phyloP scores from a whole-genome alignment of 768 basidiomycete species.

The Baorangia bicolor region DNA sequence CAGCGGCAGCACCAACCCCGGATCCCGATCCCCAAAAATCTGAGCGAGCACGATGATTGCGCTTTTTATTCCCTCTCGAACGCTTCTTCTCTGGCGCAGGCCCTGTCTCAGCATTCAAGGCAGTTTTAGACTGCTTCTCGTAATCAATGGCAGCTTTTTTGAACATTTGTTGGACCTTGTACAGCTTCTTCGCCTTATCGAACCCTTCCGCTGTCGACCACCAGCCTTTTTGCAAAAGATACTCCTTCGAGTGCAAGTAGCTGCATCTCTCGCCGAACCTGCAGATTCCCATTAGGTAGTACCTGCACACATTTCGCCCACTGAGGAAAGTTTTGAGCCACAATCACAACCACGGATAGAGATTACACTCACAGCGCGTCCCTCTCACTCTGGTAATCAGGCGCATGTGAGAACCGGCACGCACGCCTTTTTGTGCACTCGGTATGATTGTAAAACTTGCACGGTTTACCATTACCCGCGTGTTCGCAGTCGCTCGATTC shows the following conservation, averaged over 20 bases:
- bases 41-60: not conserved
- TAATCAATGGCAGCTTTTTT: not conserved
- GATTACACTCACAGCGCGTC: constrained; percentile 46
- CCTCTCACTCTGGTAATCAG: constrained; percentile 51
- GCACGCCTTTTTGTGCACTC: constrained; percentile 41
- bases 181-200: not conserved
- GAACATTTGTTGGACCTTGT: not conserved
- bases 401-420: constrained; percentile 51
- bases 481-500: constrained; percentile 54
- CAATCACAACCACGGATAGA: not conserved
- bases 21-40: not conserved
- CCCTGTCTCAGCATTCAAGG: not conserved
- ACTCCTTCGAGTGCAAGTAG: constrained; percentile 46
- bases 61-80: not conserved
- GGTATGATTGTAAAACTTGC: constrained; percentile 53
- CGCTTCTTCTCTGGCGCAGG: not conserved
- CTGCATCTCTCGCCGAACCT: constrained; percentile 39
- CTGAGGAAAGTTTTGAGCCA: constrained; percentile 28
- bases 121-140: not conserved
- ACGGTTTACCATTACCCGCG: constrained; percentile 48
- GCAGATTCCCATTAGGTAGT: constrained; percentile 39
- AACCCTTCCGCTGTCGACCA: constrained; percentile 30
- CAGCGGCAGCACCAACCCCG: not conserved
- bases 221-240: constrained; percentile 46
- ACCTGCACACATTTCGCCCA: constrained; percentile 46